Evolutionary conservation across 2,329 filamentous ascomycete genomes (phyloP), one percentile per base, ranked within the genome.

Genomic region (Elsinoe batatas): DNA sequence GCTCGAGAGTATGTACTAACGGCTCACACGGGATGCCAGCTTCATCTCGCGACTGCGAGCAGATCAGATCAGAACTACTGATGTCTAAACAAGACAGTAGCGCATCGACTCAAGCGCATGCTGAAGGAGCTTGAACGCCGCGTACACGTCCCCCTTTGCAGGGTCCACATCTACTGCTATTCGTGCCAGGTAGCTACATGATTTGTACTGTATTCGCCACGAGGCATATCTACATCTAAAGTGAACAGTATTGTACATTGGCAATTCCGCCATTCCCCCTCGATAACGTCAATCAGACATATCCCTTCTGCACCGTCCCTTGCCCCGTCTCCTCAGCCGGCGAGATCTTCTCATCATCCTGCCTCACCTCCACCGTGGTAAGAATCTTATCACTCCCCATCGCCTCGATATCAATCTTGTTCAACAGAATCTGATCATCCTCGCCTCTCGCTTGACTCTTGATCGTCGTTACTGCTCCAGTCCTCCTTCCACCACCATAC

Each of bases 361-460:
- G 53, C 7, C 26, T 44, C 2, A 55, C 53, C 30, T 55, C 53
- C 30, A 55, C 53, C 17, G 53, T 55, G 6, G 53, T 55, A 13
- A 55, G 22, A n/a, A 55, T 55, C 38, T 44, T 44, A 20, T 40
- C 37, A 8, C 17, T 12, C 12, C 30, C 33, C 17, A 44, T 33
- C n/a, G 53, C 53, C 53, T 55, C 53, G 8, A 55, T 38, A 17
- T 55, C 53, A 13, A 44, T 47, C n/a, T 33, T 36, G 26, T 37
- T 44, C 20, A 46, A 12, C 13, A 55, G 22, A 6, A 37, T 26
- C n/a, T 42, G 22, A 44, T 55, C 53, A 30, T 55, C 53, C 10
- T 44, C 53, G 4, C 38, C 53, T 17, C 42, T 35, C 3, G 30
- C 40, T 37, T 38, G 38, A 15, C 40, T 47, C 53, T 47, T 46